Evolutionary conservation across 2,329 filamentous ascomycete species (phyloP), one percentile per base, ranked within the genome.

Genomic region (Fusarium hostae): DNA sequence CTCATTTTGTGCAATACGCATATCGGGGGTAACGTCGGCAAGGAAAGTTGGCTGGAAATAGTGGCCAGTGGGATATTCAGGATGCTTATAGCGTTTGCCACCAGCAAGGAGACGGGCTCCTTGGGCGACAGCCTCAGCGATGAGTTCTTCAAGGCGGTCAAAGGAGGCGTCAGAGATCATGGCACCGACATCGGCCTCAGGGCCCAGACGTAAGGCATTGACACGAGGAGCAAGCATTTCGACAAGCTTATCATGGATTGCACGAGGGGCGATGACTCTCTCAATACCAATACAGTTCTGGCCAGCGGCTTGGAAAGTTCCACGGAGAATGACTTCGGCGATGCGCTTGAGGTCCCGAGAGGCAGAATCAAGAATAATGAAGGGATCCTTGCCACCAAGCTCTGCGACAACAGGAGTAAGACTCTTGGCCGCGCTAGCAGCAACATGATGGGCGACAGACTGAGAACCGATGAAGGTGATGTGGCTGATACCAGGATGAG

Each of bases 231-330:
- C 87, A 24, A 99, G 88, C 67, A 90, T 86, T 9, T 85, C 81
- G 57, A 97, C 83, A 26, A 99, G 88, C 61, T 85, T 85, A 69
- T 92, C 86, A 83, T 98, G 97, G 56, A 93, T 86, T n/a, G 84
- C 85, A 3, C 94, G 91, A 20, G 93, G 87, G 28, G 92, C 94
- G 74, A 98, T 91, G 78, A 98, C 91, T 61, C 96, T 92, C 84
- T 99, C 96, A 74, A 98, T 95, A 60, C 96, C 96, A 78, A 99
- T 95, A 82, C 96, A 99, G 83, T 99, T 99, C 81, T 99, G 96
- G 2, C 96, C 96, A 20, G 94, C 92, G 56, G 94, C 94, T 82
- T 99, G 96, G 83, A 98, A 99, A 13, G 94, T 94, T 57, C 95
- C 96, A 58, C 96, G 90, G 83, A 99, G 91, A 69, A 98, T 88